Conservation (phyloP, 495 filamentous ascomycete species). For the Elaphomyces granulatus region DNA sequence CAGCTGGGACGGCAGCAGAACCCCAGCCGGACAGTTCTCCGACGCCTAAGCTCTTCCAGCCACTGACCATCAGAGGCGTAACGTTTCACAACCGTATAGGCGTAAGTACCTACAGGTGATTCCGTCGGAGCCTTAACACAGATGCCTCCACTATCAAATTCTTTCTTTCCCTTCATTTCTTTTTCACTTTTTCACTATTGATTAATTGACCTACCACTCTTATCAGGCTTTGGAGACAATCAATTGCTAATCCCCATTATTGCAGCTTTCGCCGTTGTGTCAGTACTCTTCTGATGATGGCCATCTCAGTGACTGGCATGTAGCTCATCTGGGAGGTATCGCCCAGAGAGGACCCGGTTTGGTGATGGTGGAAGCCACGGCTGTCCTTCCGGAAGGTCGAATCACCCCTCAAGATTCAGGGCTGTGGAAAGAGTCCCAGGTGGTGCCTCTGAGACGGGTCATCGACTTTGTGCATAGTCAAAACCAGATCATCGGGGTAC, state of each 20-base stretch:
- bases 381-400: slow-evolving; percentile 44
- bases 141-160: no score
- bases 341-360: slow-evolving; percentile 41
- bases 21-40: slow-evolving; percentile 41
- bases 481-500: slow-evolving; percentile 42
- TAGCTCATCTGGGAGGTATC: slow-evolving; percentile 33
- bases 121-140: no score
- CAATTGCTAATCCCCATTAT: no score
- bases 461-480: slow-evolving; percentile 45
- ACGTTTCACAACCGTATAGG: slow-evolving; percentile 49
- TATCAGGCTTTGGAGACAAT: no score
- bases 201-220: no score
- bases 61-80: slow-evolving; percentile 42
- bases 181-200: no score
- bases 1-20: slow-evolving; percentile 48
- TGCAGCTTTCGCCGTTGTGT: slow-evolving; percentile 24
- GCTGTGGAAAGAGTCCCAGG: slow-evolving; percentile 49
- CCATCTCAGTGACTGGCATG: slow-evolving; percentile 39
- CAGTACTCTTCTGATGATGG: slow-evolving; percentile 44
- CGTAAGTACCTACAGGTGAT: slow-evolving; percentile 23
- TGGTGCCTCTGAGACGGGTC: slow-evolving; percentile 23
- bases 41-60: slow-evolving; percentile 56
- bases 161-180: no score
- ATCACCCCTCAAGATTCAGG: slow-evolving; percentile 50
- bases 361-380: slow-evolving; percentile 47